Base-by-base conservation (phyloP, 345 rosid genomes). In the Eucalyptus pauciflora region DNA sequence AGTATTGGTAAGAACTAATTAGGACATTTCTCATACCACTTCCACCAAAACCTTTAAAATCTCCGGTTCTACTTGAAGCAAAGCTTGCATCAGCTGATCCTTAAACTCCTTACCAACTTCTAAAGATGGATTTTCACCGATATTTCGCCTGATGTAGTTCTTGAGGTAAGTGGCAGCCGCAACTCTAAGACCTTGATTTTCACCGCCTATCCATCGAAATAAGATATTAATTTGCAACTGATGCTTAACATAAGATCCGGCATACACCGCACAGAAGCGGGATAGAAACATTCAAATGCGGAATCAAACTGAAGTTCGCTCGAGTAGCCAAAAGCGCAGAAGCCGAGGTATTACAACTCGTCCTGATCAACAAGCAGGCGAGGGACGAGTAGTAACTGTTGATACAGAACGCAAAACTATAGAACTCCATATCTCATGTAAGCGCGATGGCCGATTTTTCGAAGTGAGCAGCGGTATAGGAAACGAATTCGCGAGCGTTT, bases 101-200 rank as follows among this genome's bases (percentile, higher is more conserved):
- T 95, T 96, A 92, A 97, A 96, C 93, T 95, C 98, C 90, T 92
- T 93, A 91, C 94, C 90, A 85, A 93, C 93, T 89, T 89, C 92
- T 71, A 93, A 92, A 89, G 86, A 89, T 20, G 92, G 85, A 89
- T 88, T 89, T 48, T 87, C 92, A 85, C 89, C 92, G 27, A 93
- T 90, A 88, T 91, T 94, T 91, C 91, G 93, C 90, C 97, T 92
- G 17, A 93, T 92, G 50, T 95, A 94, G 89, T 96, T 97, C 94
- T 95, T 97, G 29, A 97, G 92, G 88, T 95, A 97, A 7, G 97
- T 91, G 56, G 98, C 96, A 88, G 99, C 99, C 71, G 98, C 95
- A 89, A 94, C 91, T 92, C 92, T 93, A 86, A 90, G 97, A 60
- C 98, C 96, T 69, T 88, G 92, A 90, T 90, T 93, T 90, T 92